Conservation (phyloP, 306 rosid species). For the Sphenostylis stenocarpa region DNA sequence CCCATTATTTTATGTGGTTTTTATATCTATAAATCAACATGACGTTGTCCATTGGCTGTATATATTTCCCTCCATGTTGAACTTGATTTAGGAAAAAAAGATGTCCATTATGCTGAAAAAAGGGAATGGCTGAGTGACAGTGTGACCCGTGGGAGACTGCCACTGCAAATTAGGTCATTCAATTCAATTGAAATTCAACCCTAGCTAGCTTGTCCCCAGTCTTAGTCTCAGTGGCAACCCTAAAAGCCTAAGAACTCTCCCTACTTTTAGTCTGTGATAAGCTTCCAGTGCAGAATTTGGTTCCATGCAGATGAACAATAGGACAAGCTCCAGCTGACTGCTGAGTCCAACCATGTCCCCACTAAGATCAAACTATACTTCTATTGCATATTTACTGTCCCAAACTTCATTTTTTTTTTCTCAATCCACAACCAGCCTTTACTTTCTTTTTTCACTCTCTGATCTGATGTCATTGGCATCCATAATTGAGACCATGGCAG, state of each 20-base stretch:
- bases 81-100: slow-evolving; percentile 15
- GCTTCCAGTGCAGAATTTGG: slow-evolving; percentile 29
- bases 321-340: slow-evolving; percentile 39
- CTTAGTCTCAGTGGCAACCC: slow-evolving; percentile 37
- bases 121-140: slow-evolving; percentile 15
- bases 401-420: not conserved
- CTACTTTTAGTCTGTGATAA: slow-evolving; percentile 30
- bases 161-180: slow-evolving; percentile 35
- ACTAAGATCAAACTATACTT: slow-evolving; percentile 30
- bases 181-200: slow-evolving; percentile 32
- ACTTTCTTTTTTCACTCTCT: not conserved
- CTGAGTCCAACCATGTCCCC: slow-evolving; percentile 40
- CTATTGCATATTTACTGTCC: slow-evolving; percentile 17
- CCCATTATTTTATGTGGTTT: not conserved
- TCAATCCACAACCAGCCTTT: not conserved
- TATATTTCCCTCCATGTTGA: slow-evolving; percentile 3
- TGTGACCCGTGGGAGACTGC: slow-evolving; percentile 19
- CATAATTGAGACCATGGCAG: slow-evolving; percentile 34
- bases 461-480: slow-evolving; percentile 26
- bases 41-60: not conserved
- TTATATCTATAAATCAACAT: not conserved
- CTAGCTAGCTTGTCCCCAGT: slow-evolving; percentile 34
- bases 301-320: slow-evolving; percentile 33
- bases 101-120: slow-evolving; percentile 18
- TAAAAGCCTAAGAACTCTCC: slow-evolving; percentile 43